Conservation (phyloP, 805 yeast species). For the Kuraishia ogatae region DNA sequence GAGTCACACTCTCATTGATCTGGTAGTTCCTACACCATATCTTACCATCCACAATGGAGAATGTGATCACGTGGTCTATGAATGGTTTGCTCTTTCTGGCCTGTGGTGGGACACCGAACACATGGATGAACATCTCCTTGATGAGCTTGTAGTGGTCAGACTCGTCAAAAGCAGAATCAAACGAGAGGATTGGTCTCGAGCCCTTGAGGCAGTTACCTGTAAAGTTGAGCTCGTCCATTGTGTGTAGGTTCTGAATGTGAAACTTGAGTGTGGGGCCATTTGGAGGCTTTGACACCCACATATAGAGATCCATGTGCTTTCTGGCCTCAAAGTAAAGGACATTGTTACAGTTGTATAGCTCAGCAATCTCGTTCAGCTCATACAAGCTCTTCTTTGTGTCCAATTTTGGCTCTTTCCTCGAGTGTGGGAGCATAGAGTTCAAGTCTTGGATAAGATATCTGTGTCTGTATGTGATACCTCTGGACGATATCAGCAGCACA, state of each 20-base stretch:
- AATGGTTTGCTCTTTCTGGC: conserved; percentile 93
- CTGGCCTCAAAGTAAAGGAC: conserved; percentile 90
- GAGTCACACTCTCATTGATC: conserved; percentile 59
- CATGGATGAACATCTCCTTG: conserved; percentile 75
- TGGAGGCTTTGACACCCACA: conserved; percentile 95
- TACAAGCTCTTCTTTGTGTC: conserved; percentile 85
- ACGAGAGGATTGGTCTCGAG: conserved; percentile 86
- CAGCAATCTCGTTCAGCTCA: conserved; percentile 93
- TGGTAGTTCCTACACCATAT: conserved; percentile 95
- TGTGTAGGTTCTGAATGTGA: conserved; percentile 89
- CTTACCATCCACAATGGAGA: conserved; percentile 86
- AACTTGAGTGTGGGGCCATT: conserved; percentile 96
- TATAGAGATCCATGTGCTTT: conserved; percentile 89
- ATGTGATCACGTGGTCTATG: conserved; percentile 89
- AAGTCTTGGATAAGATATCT: conserved; percentile 88
- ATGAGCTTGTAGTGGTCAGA: conserved; percentile 63
- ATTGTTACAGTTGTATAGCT: conserved; percentile 93
- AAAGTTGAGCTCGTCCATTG: conserved; percentile 91
- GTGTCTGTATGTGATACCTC: conserved; percentile 93
- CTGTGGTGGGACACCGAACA: conserved; percentile 91
- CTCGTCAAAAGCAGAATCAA: conserved; percentile 70
- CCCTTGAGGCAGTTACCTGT: conserved; percentile 96
- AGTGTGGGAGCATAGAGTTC: conserved; percentile 76
- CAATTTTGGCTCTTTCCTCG: conserved; percentile 92
- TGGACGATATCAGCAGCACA: conserved; percentile 79